Base-by-base conservation (phyloP, 2,329 filamentous ascomycete genomes). In the Cordyceps cicadae region DNA sequence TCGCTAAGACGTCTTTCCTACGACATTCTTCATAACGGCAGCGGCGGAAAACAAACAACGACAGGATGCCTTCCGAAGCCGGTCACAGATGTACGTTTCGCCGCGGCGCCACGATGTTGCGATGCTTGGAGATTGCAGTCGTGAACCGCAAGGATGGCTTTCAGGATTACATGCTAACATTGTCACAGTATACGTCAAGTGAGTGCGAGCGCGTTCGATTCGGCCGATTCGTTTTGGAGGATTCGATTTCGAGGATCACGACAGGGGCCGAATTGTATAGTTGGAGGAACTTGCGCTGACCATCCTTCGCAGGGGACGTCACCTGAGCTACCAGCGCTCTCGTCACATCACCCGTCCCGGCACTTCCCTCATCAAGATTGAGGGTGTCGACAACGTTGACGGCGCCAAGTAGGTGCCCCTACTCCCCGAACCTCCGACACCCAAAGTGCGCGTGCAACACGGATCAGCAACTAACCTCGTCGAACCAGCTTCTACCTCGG, bases 321-420 rank as follows among this genome's bases (percentile, higher is more conserved):
- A 97, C 87, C 83, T 97, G 82, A 93, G 89, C 82, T 97, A 96
- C 86, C 88, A 96, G 86, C 90, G 93, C 80, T 89, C 88, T 78
- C 93, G 95, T 85, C 89, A 90, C 81, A 88, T 85, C 81, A 92
- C 87, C 76, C 92, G 89, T 84, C 88, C 93, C 72, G 87, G 88
- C 81, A 95, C 90, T 72, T 90, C 90, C 77, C 85, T 97, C 81
- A 89, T 99, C 82, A 94, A 97, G 87, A 96, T 99, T 75, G 93
- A 99, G 86, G 93, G 93, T 79, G 94, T 97, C 73, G 92, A 96
- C 74, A 86, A 90, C 84, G 86, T 89, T 74, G 83, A 90, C 73
- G 90, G 88, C 76, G 93, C 94, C 79, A 90, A 87, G 87, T 92
- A 88, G 69, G 85, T 82, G 65, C 37, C 57, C 37, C 29, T 5